Conservation (phyloP, 2,329 filamentous ascomycete species). For the Rhinocladiella mackenziei region DNA sequence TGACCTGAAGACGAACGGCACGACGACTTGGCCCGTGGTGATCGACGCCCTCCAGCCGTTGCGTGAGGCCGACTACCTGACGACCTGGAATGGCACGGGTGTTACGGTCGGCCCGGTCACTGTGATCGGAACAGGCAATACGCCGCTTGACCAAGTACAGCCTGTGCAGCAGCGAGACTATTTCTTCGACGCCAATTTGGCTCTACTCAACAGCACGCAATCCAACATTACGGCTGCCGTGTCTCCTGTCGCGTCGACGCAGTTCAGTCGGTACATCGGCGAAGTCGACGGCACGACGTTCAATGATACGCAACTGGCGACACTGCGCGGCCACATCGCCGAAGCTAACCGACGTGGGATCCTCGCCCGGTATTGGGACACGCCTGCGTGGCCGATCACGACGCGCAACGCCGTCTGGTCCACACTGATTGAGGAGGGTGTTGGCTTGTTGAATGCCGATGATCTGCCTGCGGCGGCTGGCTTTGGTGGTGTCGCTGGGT, state of each 20-base stretch:
- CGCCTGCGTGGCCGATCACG: conserved; percentile 57
- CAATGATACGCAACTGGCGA: conserved; percentile 45
- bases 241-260: conserved; percentile 53
- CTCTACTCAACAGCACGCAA: conserved; percentile 45
- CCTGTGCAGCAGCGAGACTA: conserved; percentile 48
- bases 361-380: conserved; percentile 59
- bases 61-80: conserved; percentile 51
- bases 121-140: conserved; percentile 60
- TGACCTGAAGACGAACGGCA: conserved; percentile 58
- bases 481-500: conserved; percentile 21
- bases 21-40: conserved; percentile 54
- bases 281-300: conserved; percentile 44
- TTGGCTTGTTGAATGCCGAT: conserved; percentile 62
- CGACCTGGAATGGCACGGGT: conserved; percentile 47
- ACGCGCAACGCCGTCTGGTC: conserved; percentile 58
- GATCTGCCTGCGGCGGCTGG: conserved; percentile 53
- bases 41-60: conserved; percentile 56
- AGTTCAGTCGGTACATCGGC: conserved; percentile 45
- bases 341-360: conserved; percentile 56
- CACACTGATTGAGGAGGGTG: conserved; percentile 53
- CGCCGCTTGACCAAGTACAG: conserved; percentile 46
- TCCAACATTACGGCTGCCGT: conserved; percentile 47
- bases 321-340: conserved; percentile 50
- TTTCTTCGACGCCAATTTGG: conserved; percentile 59
- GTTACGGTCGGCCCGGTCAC: conserved; percentile 52